These are phyloP conservation scores for Ophiostoma sp. DNA, from an alignment of 2,329 filamentous ascomycete species.

Conservation along the genomic window DNA sequence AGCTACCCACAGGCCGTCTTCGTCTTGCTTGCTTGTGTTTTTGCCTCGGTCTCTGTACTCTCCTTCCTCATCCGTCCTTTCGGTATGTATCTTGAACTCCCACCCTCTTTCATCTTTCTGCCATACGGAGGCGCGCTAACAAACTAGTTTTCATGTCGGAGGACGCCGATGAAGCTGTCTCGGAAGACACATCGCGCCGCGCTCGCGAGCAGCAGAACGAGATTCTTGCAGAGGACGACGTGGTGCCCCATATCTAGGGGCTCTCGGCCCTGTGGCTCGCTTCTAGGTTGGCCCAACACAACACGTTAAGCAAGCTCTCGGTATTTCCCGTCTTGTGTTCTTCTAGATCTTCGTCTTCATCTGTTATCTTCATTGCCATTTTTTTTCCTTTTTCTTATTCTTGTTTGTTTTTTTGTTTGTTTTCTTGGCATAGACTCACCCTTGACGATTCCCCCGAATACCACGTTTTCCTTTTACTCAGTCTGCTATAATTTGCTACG, in stretches of 20 bases:
- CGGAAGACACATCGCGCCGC: constrained; percentile 5
- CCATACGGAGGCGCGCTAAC: not conserved
- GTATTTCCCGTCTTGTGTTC: not conserved
- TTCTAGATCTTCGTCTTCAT: not conserved
- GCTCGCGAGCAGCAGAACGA: constrained; percentile 15
- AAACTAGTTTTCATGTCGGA: constrained; percentile 15
- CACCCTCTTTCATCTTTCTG: constrained; percentile 26
- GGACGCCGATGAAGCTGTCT: constrained; percentile 11
- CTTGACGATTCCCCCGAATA: constrained; percentile 8
- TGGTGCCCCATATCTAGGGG: constrained; percentile 26
- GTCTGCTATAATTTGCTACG: not conserved
- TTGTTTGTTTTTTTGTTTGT: not conserved
- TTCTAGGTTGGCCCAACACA: too few species aligned
- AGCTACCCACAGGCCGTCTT: constrained; percentile 79
- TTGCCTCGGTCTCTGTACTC: constrained; percentile 58
- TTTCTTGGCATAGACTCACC: not conserved
- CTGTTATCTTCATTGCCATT: not conserved
- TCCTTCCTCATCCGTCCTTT: constrained; percentile 68
- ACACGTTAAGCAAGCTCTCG: not conserved
- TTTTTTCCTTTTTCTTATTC: not conserved
- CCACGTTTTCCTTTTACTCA: not conserved
- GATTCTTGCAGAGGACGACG: constrained; percentile 27
- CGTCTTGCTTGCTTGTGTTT: constrained; percentile 62
- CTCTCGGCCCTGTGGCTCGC: not conserved
- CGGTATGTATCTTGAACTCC: constrained; percentile 46